Percentiles rank a stretch among this genome's conserved stretches.
These are phyloP conservation scores for Capsicum baccatum DNA, from an alignment of 257 asterid genomes.

Conservation along the genomic window DNA sequence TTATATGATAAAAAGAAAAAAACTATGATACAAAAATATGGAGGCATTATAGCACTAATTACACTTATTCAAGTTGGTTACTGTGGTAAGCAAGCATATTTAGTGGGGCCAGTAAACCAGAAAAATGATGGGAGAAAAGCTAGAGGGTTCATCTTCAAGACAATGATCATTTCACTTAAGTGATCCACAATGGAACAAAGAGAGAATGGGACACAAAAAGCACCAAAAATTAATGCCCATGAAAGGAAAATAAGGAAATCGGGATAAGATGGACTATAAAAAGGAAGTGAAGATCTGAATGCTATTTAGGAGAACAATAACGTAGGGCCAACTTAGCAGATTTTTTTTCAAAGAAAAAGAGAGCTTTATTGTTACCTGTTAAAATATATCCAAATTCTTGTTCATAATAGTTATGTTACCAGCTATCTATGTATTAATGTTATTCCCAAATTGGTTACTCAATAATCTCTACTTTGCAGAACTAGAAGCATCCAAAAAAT, in stretches of 20 bases:
- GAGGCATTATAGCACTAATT: slow-evolving; percentile 13
- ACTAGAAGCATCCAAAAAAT: background rate
- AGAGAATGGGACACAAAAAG: slow-evolving; percentile 10
- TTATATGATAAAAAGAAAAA: background rate
- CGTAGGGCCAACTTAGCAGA: background rate
- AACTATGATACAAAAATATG: background rate
- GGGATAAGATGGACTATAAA: background rate
- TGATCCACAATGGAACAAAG: background rate
- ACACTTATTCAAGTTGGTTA: background rate
- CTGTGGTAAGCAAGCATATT: background rate
- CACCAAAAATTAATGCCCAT: background rate
- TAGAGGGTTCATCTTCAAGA: slow-evolving; percentile 1
- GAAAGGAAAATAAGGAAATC: slow-evolving; percentile 3
- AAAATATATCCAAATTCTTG: background rate
- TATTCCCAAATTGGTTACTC: background rate
- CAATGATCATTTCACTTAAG: background rate
- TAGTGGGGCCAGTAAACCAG: background rate
- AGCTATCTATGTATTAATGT: background rate
- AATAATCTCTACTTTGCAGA: background rate
- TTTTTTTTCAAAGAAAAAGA: background rate
- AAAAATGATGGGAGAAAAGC: slow-evolving; percentile 17
- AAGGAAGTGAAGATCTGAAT: background rate
- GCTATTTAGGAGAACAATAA: background rate
- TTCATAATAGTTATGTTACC: background rate
- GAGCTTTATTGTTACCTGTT: background rate